Base-by-base conservation (phyloP, 371 early-diverging fungal species). In the Mucor sp. region DNA sequence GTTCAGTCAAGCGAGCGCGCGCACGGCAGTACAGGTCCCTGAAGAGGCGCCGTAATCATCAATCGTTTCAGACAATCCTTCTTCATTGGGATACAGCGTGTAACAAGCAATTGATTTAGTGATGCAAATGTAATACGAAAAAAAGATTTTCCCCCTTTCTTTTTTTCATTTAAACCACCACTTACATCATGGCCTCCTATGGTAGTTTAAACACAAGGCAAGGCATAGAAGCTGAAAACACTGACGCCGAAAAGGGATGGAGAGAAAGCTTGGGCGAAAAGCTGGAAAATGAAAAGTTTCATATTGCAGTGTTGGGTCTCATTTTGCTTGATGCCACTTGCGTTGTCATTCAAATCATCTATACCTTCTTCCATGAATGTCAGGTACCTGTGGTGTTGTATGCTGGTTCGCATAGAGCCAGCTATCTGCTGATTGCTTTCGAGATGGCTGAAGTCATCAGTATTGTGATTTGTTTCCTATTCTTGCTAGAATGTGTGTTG, bases 401-500 rank as follows among this genome's bases (percentile, higher is more conserved):
- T 28, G 21, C 32, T 15, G 71, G 50, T 53, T 33, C 14, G 1
- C 41, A 63, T 43, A 33, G 33, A 53, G 23, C 33, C 41, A 55
- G 62, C 43, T 25, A 43, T 25, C 65, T 69, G 59, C 41, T 74
- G 17, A 43, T 75, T 35, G 68, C 71, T 0, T 73, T 77, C 53
- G 79, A 78, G 48, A 48, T 70, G 9, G 77, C 81, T 0, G 81
- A 79, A 28, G 57, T 70, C 2, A 65, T 78, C 21, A 75, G 74
- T 60, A 61, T 73, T n/a, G 33, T 39, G 7, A 76, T 83, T 19
- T 78, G 78, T 23, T 63, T 77, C 23, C 23, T 83, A 6, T 83
- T 83, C 57, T 41, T 81, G 68, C 11, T 80, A 3, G 84, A 83
- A 74, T 66, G 74, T 61, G 14, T 66, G 1, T 58, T 79, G 9